phyloP scores from a whole-genome alignment of 2,329 filamentous ascomycete genomes.

The Clonostachys byssicola region DNA sequence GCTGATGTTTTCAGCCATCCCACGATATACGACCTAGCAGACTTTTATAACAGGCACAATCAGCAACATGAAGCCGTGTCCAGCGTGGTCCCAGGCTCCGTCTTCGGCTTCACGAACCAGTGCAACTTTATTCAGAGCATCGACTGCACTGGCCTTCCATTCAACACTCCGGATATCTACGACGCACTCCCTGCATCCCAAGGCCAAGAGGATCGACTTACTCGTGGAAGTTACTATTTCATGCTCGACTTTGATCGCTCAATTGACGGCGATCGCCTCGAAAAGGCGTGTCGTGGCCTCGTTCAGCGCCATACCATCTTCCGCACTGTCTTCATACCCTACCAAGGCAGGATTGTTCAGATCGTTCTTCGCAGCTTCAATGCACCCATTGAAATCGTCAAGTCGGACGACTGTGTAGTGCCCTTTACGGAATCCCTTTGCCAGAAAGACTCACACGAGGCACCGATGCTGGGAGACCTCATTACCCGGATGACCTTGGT shows the following conservation, averaged over 20 bases:
- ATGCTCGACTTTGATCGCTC: slow-evolving; percentile 9
- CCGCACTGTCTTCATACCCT: slow-evolving; percentile 9
- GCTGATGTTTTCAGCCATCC: slow-evolving; percentile 1
- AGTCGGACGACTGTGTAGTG: slow-evolving; percentile 6
- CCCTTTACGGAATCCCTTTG: slow-evolving; percentile 6
- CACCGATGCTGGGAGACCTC: too few species aligned
- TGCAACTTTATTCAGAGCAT: neutral
- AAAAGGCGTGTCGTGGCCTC: slow-evolving; percentile 6
- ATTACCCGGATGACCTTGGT: slow-evolving; percentile 5
- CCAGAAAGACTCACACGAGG: neutral
- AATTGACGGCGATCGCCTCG: slow-evolving; percentile 9
- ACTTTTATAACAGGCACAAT: neutral
- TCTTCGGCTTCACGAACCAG: too few species aligned
- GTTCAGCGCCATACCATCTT: slow-evolving; percentile 11
- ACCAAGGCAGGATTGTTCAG: slow-evolving; percentile 10
- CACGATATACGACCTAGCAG: slow-evolving; percentile 3
- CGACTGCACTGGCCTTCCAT: slow-evolving; percentile 1
- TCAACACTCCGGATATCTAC: slow-evolving; percentile 2
- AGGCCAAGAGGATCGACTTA: slow-evolving; percentile 8
- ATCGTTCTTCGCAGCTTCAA: slow-evolving; percentile 9
- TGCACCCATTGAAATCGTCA: slow-evolving; percentile 3
- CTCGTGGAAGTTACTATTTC: slow-evolving; percentile 13
- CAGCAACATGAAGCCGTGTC: neutral
- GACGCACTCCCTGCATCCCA: slow-evolving; percentile 1
- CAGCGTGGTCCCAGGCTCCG: neutral